A percentile compares a stretch with the other conserved stretches of the same genome.
Conservation (phyloP, 805 yeast species). For the Clavispora carvajalis region DNA sequence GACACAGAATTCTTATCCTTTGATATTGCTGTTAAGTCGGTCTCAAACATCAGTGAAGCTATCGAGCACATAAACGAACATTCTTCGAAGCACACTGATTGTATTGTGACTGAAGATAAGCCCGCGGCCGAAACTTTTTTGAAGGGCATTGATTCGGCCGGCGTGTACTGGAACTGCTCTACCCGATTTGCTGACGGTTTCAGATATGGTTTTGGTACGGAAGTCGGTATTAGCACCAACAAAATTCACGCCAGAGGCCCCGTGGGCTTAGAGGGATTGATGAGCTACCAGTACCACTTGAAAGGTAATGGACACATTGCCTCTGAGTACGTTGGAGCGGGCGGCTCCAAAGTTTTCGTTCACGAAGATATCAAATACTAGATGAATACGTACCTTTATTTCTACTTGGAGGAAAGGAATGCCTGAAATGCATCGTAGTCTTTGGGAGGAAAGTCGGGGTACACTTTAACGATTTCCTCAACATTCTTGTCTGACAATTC, state of each 20-base stretch:
- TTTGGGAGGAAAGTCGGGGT: conserved; percentile 48
- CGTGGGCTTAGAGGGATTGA: conserved; percentile 94
- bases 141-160: conserved; percentile 87
- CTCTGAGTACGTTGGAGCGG: conserved; percentile 88
- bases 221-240: conserved; percentile 95
- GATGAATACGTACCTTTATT: not conserved
- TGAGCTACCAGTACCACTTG: conserved; percentile 90
- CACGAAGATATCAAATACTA: conserved; percentile 52
- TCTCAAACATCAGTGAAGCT: conserved; percentile 62
- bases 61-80: conserved; percentile 80
- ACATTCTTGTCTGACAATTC: conserved; percentile 23
- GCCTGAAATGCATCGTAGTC: conserved; percentile 14
- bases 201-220: conserved; percentile 97
- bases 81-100: conserved; percentile 95
- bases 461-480: conserved; percentile 39
- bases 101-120: conserved; percentile 76
- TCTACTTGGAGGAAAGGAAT: conserved; percentile 1
- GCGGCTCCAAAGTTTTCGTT: conserved; percentile 73
- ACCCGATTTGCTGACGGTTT: conserved; percentile 98
- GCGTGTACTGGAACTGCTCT: conserved; percentile 96
- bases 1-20: conserved; percentile 78
- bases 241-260: conserved; percentile 99
- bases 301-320: conserved; percentile 92
- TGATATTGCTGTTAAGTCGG: conserved; percentile 71
- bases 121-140: conserved; percentile 69